Base-by-base conservation (phyloP, 2,329 filamentous ascomycete genomes). In the Claviceps sp. region DNA sequence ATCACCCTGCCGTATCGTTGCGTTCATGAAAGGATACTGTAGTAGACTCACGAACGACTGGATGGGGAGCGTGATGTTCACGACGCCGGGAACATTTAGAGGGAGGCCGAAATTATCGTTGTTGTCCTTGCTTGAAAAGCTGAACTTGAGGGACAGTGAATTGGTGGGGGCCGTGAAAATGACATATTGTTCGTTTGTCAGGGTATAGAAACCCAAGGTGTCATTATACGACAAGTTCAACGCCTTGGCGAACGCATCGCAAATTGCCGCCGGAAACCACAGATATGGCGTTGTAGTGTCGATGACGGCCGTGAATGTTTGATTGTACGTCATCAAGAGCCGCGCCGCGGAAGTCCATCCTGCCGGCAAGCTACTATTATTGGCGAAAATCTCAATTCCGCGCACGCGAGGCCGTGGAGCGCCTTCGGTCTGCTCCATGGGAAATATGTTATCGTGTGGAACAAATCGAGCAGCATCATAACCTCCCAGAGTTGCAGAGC, bases 401-500 rank as follows among this genome's bases (percentile, higher is more conserved):
- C 84, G 74, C 22, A 87, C 72, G 18, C 82, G 66, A 55, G 82
- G 74, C 48, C 77, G 71, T 37, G 81, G 78, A 48, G 79, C 72
- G 59, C 80, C 75, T 46, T 74, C 70, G 16, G 72, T 69, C 44
- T 79, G 68, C 40, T 73, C 70, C n/a, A 82, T 63, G 47, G 68
- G 73, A 63, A 88, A 88, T 1, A 71, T 71, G 13, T 74, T 70
- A 51, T 81, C 69, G 62, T 88, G 85, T 1, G 73, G 67, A 36
- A 78, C 69, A 54, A 85, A 80, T 44, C 82, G 76, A 44, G 77
- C 74, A 13, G 72, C 64, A 61, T 89, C 85, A 61, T 83, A 87
- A 30, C 86, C 85, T 22, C 86, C 85, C 9, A 89, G 68, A 0
- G 81, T 85, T 46, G 89, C 65, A 34, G 80, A 82, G 40, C 73